Base-by-base conservation (phyloP, 805 yeast species). In the Scheffersomyces lignosus region DNA sequence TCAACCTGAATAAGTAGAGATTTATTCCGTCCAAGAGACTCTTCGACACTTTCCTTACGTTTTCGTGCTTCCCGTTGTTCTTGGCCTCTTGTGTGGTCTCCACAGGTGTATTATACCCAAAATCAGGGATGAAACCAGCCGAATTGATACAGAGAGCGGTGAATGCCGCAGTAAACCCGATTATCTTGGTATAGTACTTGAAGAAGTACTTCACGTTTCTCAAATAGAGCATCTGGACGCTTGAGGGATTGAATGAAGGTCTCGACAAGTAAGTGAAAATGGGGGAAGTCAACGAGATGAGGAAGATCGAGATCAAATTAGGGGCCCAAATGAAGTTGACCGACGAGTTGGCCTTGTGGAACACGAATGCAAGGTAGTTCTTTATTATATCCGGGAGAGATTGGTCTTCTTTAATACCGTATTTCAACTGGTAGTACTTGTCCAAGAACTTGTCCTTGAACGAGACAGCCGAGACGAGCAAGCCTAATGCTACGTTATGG, bases 251-350 rank as follows among this genome's bases (percentile, higher is more conserved):
- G 41, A 32, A 29, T 8, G 43, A 33, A n/a, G 37, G 31, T 4
- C 37, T 25, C 14, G 34, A 39, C 13, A 50, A 24, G 5, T 32
- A 23, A 2, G 54, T 45, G 18, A 64, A 41, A 15, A 58, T 29
- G 1, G 69, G 63, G 10, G 71, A 49, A 2, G 71, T 62, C 32
- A 64, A 42, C 1, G 66, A 54, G 10, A 68, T 49, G 16, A 65
- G 47, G 5, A 64, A 37, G 40, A 68, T 64, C 8, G 71, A 43
- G 4, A 63, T 40, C 29, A 68, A 43, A 40, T 63, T 65, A n/a
- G 71, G 71, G 13, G 49, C 40, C 37, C 63, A 68, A 7, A 66
- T 46, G 34, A 66, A 58, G 41, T 65, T 66, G 22, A 59, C 52
- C 30, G 58, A 41, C 4, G 66, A 48, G 32, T 62, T 62, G 7